phyloP scores from a whole-genome alignment of 2,329 filamentous ascomycete genomes.

The Talaromyces islandicus region DNA sequence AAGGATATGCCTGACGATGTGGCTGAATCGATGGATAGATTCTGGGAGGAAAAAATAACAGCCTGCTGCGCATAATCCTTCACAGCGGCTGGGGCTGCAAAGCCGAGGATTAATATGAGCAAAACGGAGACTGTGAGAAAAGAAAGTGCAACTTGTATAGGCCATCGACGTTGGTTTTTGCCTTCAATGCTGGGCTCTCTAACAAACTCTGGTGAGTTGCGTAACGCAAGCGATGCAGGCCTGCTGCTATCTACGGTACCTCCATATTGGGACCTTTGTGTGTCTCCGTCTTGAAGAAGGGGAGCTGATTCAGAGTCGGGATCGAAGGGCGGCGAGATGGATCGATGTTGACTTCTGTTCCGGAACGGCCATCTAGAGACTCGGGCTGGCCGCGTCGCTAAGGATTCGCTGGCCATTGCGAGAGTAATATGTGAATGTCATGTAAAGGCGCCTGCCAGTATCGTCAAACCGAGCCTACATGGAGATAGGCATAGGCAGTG shows the following conservation, averaged over 20 bases:
- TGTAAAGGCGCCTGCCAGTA: neutral
- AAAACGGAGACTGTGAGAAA: constrained; percentile 59
- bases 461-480: neutral
- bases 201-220: constrained; percentile 10
- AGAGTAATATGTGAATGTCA: neutral
- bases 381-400: constrained; percentile 23
- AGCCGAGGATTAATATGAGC: constrained; percentile 68
- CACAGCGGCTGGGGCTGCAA: constrained; percentile 72
- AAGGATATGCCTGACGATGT: constrained; percentile 71
- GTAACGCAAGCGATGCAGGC: constrained; percentile 18
- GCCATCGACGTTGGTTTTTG: constrained; percentile 55
- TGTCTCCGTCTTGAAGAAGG: constrained; percentile 30
- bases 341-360: constrained; percentile 10
- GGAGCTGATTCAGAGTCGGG: constrained; percentile 39
- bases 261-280: constrained; percentile 25
- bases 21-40: constrained; percentile 78
- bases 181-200: constrained; percentile 16
- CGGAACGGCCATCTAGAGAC: constrained; percentile 17
- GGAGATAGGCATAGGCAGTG: neutral
- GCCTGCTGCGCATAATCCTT: constrained; percentile 84
- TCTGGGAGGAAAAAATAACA: constrained; percentile 73
- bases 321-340: constrained; percentile 20
- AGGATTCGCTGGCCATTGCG: constrained; percentile 30
- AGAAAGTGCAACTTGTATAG: constrained; percentile 67
- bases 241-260: constrained; percentile 17